phyloP scores from a whole-genome alignment of 495 filamentous ascomycete genomes.

The Xylaria grammica region DNA sequence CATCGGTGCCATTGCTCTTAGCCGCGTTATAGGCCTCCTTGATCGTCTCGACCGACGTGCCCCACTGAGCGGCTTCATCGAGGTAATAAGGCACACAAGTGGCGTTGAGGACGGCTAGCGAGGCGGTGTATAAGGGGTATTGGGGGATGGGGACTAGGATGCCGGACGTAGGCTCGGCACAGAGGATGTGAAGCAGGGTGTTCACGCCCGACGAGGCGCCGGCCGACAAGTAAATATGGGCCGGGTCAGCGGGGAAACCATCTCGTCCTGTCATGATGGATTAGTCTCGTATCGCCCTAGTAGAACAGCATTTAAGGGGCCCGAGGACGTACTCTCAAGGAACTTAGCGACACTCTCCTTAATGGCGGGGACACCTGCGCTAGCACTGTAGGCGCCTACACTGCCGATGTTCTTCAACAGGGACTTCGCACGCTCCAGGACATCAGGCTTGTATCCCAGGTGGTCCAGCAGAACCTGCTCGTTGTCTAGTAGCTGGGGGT shows the following conservation, averaged over 20 bases:
- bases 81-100: slow-evolving; percentile 90
- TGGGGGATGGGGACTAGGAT: slow-evolving; percentile 95
- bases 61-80: slow-evolving; percentile 84
- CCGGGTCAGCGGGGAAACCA: slow-evolving; percentile 78
- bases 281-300: neutral
- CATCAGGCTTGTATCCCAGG: slow-evolving; percentile 85
- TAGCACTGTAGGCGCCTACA: slow-evolving; percentile 95
- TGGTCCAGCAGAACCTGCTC: slow-evolving; percentile 69
- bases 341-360: slow-evolving; percentile 89
- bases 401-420: slow-evolving; percentile 83
- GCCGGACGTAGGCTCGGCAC: slow-evolving; percentile 75
- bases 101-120: slow-evolving; percentile 83
- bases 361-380: slow-evolving; percentile 83
- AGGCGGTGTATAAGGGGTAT: slow-evolving; percentile 97
- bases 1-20: slow-evolving; percentile 74
- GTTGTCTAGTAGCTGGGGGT: slow-evolving; percentile 81
- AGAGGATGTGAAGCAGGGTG: slow-evolving; percentile 89
- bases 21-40: slow-evolving; percentile 71
- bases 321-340: slow-evolving; percentile 69
- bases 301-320: neutral
- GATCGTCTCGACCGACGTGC: slow-evolving; percentile 81
- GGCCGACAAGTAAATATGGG: slow-evolving; percentile 82
- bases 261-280: slow-evolving; percentile 66
- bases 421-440: slow-evolving; percentile 79
- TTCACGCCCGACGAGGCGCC: slow-evolving; percentile 95